These are phyloP conservation scores for Fraxinus anomala DNA, from an alignment of 257 asterid genomes.

Conservation along the genomic window DNA sequence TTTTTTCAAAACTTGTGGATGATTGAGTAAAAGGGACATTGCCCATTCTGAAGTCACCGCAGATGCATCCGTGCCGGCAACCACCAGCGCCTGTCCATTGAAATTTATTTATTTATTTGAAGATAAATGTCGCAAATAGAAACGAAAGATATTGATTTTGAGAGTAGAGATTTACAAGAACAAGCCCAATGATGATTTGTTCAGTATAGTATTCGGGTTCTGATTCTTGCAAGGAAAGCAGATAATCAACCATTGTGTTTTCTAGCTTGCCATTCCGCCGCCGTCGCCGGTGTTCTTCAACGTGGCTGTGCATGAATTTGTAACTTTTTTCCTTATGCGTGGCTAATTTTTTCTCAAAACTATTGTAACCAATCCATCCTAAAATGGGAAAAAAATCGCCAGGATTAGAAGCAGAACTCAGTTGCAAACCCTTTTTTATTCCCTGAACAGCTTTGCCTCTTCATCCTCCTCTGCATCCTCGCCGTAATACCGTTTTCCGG, in stretches of 20 bases:
- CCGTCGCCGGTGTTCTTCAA: too few relatives aligned
- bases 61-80: slow-evolving; percentile 30
- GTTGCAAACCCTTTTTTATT: slow-evolving; percentile 21
- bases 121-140: too few relatives aligned
- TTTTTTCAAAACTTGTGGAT: slow-evolving; percentile 17
- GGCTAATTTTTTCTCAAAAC: slow-evolving; percentile 27
- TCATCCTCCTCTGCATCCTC: slow-evolving; percentile 23
- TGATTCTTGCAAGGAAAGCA: too few relatives aligned
- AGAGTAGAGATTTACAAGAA: slow-evolving; percentile 8
- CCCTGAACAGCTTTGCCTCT: slow-evolving; percentile 29
- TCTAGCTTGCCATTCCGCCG: too few relatives aligned
- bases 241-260: too few relatives aligned
- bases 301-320: too few relatives aligned
- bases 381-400: slow-evolving; percentile 32
- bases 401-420: slow-evolving; percentile 23
- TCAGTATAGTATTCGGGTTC: slow-evolving; percentile 23
- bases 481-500: slow-evolving; percentile 35
- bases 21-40: slow-evolving; percentile 25
- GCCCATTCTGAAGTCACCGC: slow-evolving; percentile 27
- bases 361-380: slow-evolving; percentile 23
- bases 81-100: slow-evolving; percentile 14
- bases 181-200: slow-evolving; percentile 21
- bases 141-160: neutral
- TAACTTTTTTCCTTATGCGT: too few relatives aligned
- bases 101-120: neutral